Evolutionary conservation across 306 rosid genomes (phyloP).

Genomic region (Trichosanthes truncata): DNA sequence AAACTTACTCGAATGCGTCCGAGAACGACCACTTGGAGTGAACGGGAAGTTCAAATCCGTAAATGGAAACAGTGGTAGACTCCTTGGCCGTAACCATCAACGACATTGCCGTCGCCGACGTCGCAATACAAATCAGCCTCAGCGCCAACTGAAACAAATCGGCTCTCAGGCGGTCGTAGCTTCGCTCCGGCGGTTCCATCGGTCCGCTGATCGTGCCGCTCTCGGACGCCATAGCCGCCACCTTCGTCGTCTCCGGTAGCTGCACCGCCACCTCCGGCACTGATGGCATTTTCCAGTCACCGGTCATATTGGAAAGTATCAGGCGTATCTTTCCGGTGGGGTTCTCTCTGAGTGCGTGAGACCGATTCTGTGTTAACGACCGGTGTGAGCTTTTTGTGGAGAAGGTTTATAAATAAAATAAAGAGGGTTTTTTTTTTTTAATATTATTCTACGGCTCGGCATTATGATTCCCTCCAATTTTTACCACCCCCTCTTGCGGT

Average conservation of each 20-base stretch:
- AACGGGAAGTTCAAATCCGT: conserved; percentile 53
- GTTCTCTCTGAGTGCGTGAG: background rate
- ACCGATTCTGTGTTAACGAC: background rate
- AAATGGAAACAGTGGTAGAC: conserved; percentile 37
- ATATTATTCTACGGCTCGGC: background rate
- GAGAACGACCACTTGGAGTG: conserved; percentile 80
- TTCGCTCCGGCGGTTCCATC: conserved; percentile 11
- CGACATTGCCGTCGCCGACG: conserved; percentile 40
- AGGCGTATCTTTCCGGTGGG: background rate
- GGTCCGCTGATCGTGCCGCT: conserved; percentile 29
- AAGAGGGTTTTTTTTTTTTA: background rate
- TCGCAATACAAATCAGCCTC: conserved; percentile 40
- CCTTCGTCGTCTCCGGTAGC: conserved; percentile 11
- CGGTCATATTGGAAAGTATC: conserved; percentile 19
- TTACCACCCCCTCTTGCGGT: background rate
- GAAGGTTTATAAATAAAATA: background rate
- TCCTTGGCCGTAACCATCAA: conserved; percentile 71
- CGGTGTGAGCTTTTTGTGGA: background rate
- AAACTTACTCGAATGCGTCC: conserved; percentile 52
- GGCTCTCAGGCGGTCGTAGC: conserved; percentile 18
- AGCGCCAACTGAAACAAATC: conserved; percentile 36
- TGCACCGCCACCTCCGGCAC: conserved; percentile 13
- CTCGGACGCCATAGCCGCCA: conserved; percentile 27
- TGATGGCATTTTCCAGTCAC: conserved; percentile 32
- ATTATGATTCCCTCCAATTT: background rate